Percentiles rank a stretch among this genome's conserved stretches.
phyloP scores from a whole-genome alignment of 1,284 basidiomycete species.

The Tilletia caries region DNA sequence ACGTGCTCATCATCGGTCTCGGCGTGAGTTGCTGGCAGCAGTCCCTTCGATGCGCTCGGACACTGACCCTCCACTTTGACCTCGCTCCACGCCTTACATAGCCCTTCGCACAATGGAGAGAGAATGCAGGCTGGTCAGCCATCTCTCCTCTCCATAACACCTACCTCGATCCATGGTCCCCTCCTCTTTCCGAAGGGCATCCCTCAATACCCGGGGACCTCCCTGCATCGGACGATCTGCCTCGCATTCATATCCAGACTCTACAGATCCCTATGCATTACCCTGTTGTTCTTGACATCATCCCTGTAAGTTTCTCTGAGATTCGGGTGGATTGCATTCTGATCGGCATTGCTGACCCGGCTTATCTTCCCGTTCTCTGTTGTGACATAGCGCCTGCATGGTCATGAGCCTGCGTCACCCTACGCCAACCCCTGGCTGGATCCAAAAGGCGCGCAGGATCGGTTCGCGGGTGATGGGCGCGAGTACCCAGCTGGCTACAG shows the following conservation, averaged over 20 bases:
- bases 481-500: slow-evolving; percentile 5
- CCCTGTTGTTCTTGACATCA: slow-evolving; percentile 1
- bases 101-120: slow-evolving; percentile 1
- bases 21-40: slow-evolving; percentile 10
- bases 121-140: slow-evolving; percentile 13
- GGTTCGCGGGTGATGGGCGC: slow-evolving; percentile 9
- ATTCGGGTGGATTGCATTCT: not conserved
- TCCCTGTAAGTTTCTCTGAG: not conserved
- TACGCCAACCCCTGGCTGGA: slow-evolving; percentile 10
- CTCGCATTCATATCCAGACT: slow-evolving; percentile 7
- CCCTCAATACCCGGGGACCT: not conserved
- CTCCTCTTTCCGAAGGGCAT: not conserved
- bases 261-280: slow-evolving; percentile 12
- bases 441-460: slow-evolving; percentile 10
- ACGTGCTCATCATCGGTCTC: slow-evolving; percentile 12
- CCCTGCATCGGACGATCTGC: not conserved
- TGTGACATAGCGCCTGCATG: not conserved
- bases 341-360: not conserved
- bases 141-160: slow-evolving; percentile 7
- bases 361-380: not conserved
- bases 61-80: too few species aligned
- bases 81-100: too few species aligned
- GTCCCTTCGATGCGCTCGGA: too few species aligned
- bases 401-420: not conserved
- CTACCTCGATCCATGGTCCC: slow-evolving; percentile 8